These are phyloP conservation scores for Adenanthera pavonina DNA, from an alignment of 306 rosid genomes.

Conservation along the genomic window DNA sequence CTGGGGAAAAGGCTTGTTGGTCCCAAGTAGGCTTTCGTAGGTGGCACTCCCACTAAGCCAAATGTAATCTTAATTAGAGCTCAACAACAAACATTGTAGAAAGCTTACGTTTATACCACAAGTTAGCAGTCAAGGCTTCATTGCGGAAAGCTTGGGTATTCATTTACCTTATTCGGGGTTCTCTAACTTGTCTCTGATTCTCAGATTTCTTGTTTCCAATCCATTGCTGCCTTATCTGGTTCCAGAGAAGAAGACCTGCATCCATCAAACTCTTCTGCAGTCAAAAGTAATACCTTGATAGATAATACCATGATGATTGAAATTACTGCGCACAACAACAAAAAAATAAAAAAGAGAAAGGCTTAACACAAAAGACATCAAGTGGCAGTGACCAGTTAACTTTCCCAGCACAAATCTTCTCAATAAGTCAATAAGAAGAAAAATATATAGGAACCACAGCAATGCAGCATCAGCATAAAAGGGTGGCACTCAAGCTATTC, in stretches of 20 bases:
- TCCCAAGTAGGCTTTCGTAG: constrained; percentile 70
- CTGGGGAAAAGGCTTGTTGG: constrained; percentile 64
- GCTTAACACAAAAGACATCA: background rate
- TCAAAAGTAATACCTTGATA: constrained; percentile 25
- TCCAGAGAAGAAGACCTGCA: constrained; percentile 86
- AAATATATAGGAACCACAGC: background rate
- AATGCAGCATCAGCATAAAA: background rate
- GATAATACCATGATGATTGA: background rate
- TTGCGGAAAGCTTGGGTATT: constrained; percentile 22
- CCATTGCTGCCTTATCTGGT: constrained; percentile 81
- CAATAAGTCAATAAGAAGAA: background rate
- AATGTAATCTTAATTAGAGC: constrained; percentile 33
- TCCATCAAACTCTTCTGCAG: constrained; percentile 31
- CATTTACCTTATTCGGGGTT: constrained; percentile 72
- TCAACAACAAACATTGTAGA: background rate
- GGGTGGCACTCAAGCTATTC: background rate
- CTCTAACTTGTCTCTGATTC: constrained; percentile 51
- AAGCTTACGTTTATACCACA: background rate
- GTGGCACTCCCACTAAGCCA: constrained; percentile 72
- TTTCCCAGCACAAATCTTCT: background rate
- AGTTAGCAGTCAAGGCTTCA: background rate
- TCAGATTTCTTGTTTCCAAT: constrained; percentile 54
- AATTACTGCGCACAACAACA: background rate
- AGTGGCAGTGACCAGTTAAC: background rate
- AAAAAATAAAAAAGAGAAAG: background rate